These are phyloP conservation scores for Teratosphaeria gauchensis DNA, from an alignment of 2,329 filamentous ascomycete species.

Conservation along the genomic window DNA sequence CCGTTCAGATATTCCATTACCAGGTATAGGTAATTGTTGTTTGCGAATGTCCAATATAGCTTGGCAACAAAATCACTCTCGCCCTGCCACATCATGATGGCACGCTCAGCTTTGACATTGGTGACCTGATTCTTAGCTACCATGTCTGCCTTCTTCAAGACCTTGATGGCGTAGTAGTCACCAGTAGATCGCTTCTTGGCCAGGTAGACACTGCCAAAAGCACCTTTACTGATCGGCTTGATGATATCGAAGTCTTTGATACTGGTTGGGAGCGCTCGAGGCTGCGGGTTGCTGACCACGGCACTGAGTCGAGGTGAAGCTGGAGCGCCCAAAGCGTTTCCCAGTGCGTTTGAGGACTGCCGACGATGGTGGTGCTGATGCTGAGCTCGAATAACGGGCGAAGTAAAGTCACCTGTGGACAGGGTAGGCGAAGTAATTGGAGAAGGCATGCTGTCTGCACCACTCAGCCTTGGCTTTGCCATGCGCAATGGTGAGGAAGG, in stretches of 20 bases:
- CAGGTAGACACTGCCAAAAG: conserved; percentile 94
- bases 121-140: conserved; percentile 98
- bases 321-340: conserved; percentile 52
- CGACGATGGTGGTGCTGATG: conserved; percentile 55
- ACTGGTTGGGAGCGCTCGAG: conserved; percentile 80
- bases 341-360: conserved; percentile 84
- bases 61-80: conserved; percentile 99
- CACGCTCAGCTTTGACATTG: conserved; percentile 95
- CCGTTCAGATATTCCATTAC: conserved; percentile 99
- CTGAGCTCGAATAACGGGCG: conserved; percentile 52
- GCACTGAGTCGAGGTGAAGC: conserved; percentile 74
- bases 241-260: conserved; percentile 99
- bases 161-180: conserved; percentile 98
- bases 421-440: conserved; percentile 86
- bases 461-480: conserved; percentile 63
- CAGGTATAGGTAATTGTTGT: conserved; percentile 95
- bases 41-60: conserved; percentile 98
- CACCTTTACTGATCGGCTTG: conserved; percentile 97
- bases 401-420: conserved; percentile 70
- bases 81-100: conserved; percentile 99
- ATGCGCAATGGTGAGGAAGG: conserved; percentile 73
- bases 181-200: conserved; percentile 98
- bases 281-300: conserved; percentile 68
- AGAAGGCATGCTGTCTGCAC: conserved; percentile 60
- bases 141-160: conserved; percentile 99